Conservation (phyloP, 208 protist species). For the Dictyostelium gargantuum region DNA sequence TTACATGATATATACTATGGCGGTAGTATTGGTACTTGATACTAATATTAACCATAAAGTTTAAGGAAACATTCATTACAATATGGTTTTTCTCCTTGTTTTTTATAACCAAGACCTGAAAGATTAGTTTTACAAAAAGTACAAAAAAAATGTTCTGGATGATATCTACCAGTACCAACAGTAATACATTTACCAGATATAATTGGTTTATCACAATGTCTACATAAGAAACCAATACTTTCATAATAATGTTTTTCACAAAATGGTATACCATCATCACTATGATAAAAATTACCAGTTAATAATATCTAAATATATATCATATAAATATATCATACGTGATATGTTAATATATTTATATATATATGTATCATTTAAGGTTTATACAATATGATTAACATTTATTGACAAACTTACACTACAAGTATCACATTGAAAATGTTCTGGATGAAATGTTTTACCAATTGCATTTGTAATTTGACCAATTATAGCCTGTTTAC, state of each 20-base stretch:
- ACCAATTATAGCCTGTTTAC: conserved; percentile 49
- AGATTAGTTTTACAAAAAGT: conserved; percentile 59
- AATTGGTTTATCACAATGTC: conserved; percentile 67
- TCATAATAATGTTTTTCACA: conserved; percentile 72
- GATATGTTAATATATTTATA: too few relatives aligned
- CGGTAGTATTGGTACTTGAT: too few relatives aligned
- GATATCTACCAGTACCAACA: conserved; percentile 13
- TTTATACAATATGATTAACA: too few relatives aligned
- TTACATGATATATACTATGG: too few relatives aligned
- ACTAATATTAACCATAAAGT: conserved; percentile 47
- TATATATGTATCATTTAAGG: too few relatives aligned
- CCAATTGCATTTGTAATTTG: conserved; percentile 25
- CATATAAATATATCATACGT: too few relatives aligned
- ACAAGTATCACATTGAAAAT: conserved; percentile 57
- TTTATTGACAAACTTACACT: conserved; percentile 9
- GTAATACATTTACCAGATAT: conserved; percentile 63
- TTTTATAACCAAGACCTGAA: conserved; percentile 60
- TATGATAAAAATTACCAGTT: conserved; percentile 37
- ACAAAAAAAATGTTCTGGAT: conserved; percentile 68
- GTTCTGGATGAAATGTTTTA: conserved; percentile 61
- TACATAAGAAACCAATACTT: conserved; percentile 42
- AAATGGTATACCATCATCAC: conserved; percentile 43
- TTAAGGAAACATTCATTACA: conserved; percentile 55
- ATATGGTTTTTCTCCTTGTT: conserved; percentile 61
- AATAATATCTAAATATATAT: background rate